A percentile compares a stretch with the other conserved stretches of the same genome.
Conservation (phyloP, 495 filamentous ascomycete genomes). For the Aspergillus funiculosus region DNA sequence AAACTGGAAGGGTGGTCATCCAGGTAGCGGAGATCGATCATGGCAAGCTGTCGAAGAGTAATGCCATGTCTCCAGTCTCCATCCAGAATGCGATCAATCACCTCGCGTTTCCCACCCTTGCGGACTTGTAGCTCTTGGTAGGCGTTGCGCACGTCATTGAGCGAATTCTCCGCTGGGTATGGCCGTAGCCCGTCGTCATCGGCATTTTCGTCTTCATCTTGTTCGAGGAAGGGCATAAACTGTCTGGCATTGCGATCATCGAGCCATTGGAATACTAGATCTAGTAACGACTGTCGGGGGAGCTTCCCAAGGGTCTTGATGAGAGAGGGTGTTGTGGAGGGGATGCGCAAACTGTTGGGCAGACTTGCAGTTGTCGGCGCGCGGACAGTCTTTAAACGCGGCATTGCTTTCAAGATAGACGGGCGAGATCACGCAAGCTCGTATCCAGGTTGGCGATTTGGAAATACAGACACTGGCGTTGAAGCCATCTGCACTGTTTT, state of each 20-base stretch:
- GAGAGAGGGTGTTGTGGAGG: conserved; percentile 57
- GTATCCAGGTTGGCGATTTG: too few species aligned
- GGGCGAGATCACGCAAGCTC: too few species aligned
- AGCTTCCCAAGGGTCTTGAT: conserved; percentile 60
- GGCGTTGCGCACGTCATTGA: conserved; percentile 55
- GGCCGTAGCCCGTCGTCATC: conserved; percentile 45
- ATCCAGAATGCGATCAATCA: conserved; percentile 68
- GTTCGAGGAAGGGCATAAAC: conserved; percentile 41
- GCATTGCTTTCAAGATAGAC: too few species aligned
- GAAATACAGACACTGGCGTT: too few species aligned
- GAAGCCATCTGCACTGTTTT: too few species aligned
- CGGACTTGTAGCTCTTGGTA: conserved; percentile 52
- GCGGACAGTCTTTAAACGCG: conserved; percentile 37
- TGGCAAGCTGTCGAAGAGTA: conserved; percentile 70
- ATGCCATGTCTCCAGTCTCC: conserved; percentile 80
- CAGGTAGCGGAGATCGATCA: conserved; percentile 72
- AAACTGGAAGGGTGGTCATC: conserved; percentile 66
- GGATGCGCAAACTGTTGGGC: conserved; percentile 53
- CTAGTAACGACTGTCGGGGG: conserved; percentile 62
- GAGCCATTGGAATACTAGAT: conserved; percentile 69
- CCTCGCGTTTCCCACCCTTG: conserved; percentile 67
- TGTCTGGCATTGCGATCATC: conserved; percentile 52
- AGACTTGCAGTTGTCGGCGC: conserved; percentile 47
- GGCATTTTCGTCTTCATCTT: conserved; percentile 17
- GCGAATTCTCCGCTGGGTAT: conserved; percentile 55